phyloP scores from a whole-genome alignment of 2,329 filamentous ascomycete genomes.

The Mariannaea elegans region DNA sequence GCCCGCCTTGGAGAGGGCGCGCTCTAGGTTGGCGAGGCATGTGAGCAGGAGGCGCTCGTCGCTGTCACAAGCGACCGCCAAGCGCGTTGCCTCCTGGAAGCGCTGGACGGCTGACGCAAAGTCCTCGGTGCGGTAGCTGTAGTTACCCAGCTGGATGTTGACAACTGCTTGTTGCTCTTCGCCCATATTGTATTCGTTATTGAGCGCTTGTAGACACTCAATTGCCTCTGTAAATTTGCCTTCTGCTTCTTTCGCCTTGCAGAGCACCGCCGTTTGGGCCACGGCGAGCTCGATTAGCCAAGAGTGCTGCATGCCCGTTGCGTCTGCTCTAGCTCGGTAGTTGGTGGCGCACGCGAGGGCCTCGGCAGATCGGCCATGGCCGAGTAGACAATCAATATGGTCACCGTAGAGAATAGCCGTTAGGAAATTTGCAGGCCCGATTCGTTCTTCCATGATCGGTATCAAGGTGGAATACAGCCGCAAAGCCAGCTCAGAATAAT shows the following conservation, averaged over 20 bases:
- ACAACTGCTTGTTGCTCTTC: slow-evolving; percentile 45
- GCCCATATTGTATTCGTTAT: slow-evolving; percentile 42
- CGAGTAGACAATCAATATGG: slow-evolving; percentile 46
- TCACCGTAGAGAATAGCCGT: slow-evolving; percentile 47
- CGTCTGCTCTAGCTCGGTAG: slow-evolving; percentile 43
- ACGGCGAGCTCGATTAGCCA: slow-evolving; percentile 46
- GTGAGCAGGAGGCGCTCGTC: slow-evolving; percentile 45
- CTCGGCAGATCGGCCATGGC: slow-evolving; percentile 37
- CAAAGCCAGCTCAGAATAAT: slow-evolving; percentile 45
- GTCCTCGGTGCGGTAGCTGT: slow-evolving; percentile 42
- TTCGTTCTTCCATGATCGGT: slow-evolving; percentile 42
- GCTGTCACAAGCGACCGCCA: slow-evolving; percentile 39
- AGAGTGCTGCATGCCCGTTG: slow-evolving; percentile 39
- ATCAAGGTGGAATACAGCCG: slow-evolving; percentile 44
- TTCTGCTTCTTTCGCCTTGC: slow-evolving; percentile 41
- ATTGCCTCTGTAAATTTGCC: slow-evolving; percentile 43
- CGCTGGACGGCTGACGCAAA: slow-evolving; percentile 40
- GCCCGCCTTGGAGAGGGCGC: slow-evolving; percentile 35
- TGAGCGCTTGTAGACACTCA: slow-evolving; percentile 40
- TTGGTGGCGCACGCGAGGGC: slow-evolving; percentile 40
- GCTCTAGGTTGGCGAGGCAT: slow-evolving; percentile 47
- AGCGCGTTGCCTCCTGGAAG: slow-evolving; percentile 42
- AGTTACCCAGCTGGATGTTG: slow-evolving; percentile 45
- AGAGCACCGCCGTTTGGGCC: slow-evolving; percentile 43
- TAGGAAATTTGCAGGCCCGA: slow-evolving; percentile 45